Base-by-base conservation (phyloP, 225 moss, liverwort and hornwort species). In the Sphagnum tenellum region DNA sequence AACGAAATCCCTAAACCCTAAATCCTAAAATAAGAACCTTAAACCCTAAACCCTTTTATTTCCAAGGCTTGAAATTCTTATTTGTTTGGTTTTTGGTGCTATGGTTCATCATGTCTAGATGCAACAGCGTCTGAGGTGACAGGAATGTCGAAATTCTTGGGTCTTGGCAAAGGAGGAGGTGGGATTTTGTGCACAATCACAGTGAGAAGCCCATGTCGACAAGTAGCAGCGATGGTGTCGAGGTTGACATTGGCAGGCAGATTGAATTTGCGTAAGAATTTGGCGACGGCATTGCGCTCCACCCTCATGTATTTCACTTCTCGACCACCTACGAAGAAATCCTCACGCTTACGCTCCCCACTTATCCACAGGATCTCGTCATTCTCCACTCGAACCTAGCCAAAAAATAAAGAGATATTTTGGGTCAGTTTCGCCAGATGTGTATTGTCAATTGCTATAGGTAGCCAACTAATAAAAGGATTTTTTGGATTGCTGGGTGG, bases 181-280 rank as follows among this genome's bases (percentile, higher is more conserved):
- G 86, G 86, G 48, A 75, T 80, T 64, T 84, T 84, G 0, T 86
- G 82, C 67, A 91, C 89, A 65, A 87, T 69, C 56, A 89, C 77
- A 8, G 86, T 89, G 47, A 91, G 91, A 2, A 82, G 80, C 9
- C 86, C 86, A 12, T 87, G 78, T 70, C 89, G 84, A 58, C 86
- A 91, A 9, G 86, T 78, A 3, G 82, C 89, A 0, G 79, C 78
- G 45, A 89, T 89, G 55, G 78, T 75, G 12, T 91, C 89, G 68
- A 86, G 70, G 73, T 86, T 80, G 12, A 80, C 82, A 46, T 87
- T 87, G 2, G 82, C 77, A 0, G 89, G 86, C 9, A 89, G 59
- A 74, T 89, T 87, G 68, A 91, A 91, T 64, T 84, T 91, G 50
- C 86, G 82, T 84, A 91, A 84, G 55, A 86, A 87, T 64, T 85